These are phyloP conservation scores for Angomonas deanei DNA, from an alignment of 208 protist species.

Conservation along the genomic window DNA sequence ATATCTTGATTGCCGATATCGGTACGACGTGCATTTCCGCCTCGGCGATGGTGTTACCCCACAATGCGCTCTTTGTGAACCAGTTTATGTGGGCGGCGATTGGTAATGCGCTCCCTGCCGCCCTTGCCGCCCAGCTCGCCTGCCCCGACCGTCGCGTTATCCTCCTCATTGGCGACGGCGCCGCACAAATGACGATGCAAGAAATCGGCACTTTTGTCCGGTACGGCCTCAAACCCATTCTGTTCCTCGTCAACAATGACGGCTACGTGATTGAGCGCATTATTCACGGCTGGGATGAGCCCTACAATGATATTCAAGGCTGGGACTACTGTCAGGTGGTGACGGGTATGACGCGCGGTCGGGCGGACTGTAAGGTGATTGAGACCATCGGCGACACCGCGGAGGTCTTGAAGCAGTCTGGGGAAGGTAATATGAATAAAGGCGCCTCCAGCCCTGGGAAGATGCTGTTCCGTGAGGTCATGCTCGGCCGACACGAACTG, in stretches of 20 bases:
- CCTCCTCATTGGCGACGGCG: constrained; percentile 26
- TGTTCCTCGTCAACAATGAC: constrained; percentile 50
- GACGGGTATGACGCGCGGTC: constrained; percentile 12
- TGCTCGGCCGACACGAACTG: constrained; percentile 34
- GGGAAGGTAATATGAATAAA: constrained; percentile 3
- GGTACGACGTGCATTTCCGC: constrained; percentile 31
- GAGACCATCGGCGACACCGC: constrained; percentile 8
- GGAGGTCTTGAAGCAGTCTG: background rate
- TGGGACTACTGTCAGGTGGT: constrained; percentile 33
- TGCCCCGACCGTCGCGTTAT: constrained; percentile 29
- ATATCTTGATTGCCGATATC: constrained; percentile 36
- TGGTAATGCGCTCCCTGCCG: constrained; percentile 39
- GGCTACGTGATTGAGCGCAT: constrained; percentile 45
- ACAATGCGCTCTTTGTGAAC: constrained; percentile 10
- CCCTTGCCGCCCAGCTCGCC: constrained; percentile 36
- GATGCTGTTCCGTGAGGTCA: constrained; percentile 27
- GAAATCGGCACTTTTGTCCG: constrained; percentile 36
- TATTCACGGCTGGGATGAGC: constrained; percentile 38
- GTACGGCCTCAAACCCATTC: constrained; percentile 16
- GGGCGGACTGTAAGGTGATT: constrained; percentile 16
- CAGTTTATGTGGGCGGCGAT: constrained; percentile 39
- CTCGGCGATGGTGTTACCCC: constrained; percentile 24
- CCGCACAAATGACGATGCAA: constrained; percentile 41
- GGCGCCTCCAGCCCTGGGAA: background rate
- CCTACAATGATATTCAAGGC: constrained; percentile 37